Base-by-base conservation (phyloP, 129 eudicot genomes). In the Tanacetum coccineum region DNA sequence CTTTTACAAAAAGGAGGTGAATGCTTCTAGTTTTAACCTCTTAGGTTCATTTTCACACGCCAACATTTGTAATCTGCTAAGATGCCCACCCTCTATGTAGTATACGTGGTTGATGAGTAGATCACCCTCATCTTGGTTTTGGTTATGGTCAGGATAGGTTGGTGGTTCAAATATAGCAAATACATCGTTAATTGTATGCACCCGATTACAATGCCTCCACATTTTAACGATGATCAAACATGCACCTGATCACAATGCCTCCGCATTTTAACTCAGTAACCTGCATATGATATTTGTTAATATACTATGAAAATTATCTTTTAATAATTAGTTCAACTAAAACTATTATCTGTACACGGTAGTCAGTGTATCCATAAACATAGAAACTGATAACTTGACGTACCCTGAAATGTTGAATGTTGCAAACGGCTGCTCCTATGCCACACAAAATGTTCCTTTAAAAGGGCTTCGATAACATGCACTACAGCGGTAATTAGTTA, bases 201-300 rank as follows among this genome's bases (percentile, higher is more conserved):
- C n/a, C n/a, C n/a, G n/a, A n/a, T n/a, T n/a, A n/a, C n/a, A n/a
- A n/a, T n/a, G n/a, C n/a, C n/a, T n/a, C n/a, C n/a, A n/a, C n/a
- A n/a, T n/a, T n/a, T n/a, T n/a, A n/a, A n/a, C n/a, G 83, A 25
- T 85, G 92, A 25, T 81, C 79, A 63, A 79, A 77, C 4, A 75
- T 71, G 75, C 83, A 82, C 14, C 75, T 81, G 9, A 85, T 68
- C 66, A 85, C 83, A 9, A 85, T 13, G 46, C 85, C 87, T 13
- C 87, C 87, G 36, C 91, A 81, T 54, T 47, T 71, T 9, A 85
- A 70, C 52, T 80, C 65, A 0, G 87, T 85, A 4, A 59, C 92
- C 92, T 85, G 80, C 32, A 55, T 1, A 4, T 30, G 7, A 30
- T 30, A 30, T 30, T 30, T 30, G 39, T 30, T 30, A 30, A 30